Evolutionary conservation across 257 asterid species (phyloP).

Genomic region (Lithospermum erythrorhizon): DNA sequence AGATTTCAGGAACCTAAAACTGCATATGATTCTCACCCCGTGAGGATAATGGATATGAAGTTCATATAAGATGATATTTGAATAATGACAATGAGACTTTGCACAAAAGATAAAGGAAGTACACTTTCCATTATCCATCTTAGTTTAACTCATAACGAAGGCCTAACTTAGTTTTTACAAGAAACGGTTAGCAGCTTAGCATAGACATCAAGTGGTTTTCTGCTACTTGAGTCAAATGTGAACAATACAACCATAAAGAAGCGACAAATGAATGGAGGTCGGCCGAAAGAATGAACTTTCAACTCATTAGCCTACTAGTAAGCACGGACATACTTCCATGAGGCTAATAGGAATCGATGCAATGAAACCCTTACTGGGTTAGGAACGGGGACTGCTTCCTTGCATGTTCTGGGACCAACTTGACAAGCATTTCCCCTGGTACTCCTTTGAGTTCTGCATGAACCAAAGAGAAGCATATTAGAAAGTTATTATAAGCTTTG

Average conservation of each 20-base stretch:
- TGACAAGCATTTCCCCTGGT: constrained; percentile 42
- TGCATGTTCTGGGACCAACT: constrained; percentile 69
- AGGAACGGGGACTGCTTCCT: constrained; percentile 65
- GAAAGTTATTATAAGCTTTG: not conserved
- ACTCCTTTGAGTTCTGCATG: constrained; percentile 54
- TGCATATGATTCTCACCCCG: too few relatives aligned
- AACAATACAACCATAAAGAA: not conserved
- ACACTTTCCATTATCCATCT: not conserved
- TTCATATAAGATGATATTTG: too few relatives aligned
- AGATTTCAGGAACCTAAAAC: too few relatives aligned
- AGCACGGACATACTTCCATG: not conserved
- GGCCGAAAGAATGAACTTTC: not conserved
- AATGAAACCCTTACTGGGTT: constrained; percentile 19
- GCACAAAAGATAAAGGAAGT: not conserved
- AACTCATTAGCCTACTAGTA: not conserved
- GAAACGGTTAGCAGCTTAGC: not conserved
- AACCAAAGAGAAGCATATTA: not conserved
- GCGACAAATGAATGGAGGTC: not conserved
- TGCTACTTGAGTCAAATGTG: not conserved
- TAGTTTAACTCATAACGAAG: not conserved
- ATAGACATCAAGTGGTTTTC: not conserved
- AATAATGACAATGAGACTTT: not conserved
- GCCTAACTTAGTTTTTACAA: not conserved
- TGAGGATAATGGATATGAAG: too few relatives aligned
- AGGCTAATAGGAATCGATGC: not conserved